Evolutionary conservation across 805 yeast species (phyloP).

Genomic region (Candida tibetensis): DNA sequence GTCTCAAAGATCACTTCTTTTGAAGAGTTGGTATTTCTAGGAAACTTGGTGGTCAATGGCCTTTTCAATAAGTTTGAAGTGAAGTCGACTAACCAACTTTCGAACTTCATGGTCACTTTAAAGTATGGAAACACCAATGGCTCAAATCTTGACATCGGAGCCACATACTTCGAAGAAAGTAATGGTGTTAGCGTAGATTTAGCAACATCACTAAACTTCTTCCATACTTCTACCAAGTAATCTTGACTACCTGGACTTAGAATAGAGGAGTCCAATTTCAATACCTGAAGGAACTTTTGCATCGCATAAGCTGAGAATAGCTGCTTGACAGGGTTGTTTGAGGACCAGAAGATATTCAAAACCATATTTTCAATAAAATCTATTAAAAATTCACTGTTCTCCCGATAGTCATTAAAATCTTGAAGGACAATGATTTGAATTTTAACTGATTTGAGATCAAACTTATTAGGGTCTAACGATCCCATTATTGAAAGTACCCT

Average conservation of each 20-base stretch:
- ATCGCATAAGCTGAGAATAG: constrained; percentile 81
- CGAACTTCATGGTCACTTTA: constrained; percentile 51
- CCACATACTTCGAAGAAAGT: constrained; percentile 66
- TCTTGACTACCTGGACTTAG: constrained; percentile 18
- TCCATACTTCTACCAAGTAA: constrained; percentile 46
- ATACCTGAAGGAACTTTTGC: constrained; percentile 75
- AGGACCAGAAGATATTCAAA: constrained; percentile 86
- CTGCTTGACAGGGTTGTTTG: constrained; percentile 83
- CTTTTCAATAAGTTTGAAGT: constrained; percentile 63
- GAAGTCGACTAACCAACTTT: constrained; percentile 69
- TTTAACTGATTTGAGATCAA: constrained; percentile 42
- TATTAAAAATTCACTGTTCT: constrained; percentile 61
- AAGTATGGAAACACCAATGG: constrained; percentile 63
- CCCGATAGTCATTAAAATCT: constrained; percentile 61
- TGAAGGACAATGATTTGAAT: constrained; percentile 50
- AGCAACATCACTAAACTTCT: constrained; percentile 59
- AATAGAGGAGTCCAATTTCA: constrained; percentile 43
- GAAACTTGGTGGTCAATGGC: constrained; percentile 17
- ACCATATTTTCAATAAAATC: constrained; percentile 64
- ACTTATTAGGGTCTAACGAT: constrained; percentile 62
- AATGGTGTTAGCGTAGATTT: constrained; percentile 75
- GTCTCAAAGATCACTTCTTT: constrained; percentile 51
- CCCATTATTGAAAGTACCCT: constrained; percentile 76
- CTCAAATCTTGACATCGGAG: constrained; percentile 50
- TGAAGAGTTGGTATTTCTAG: constrained; percentile 11